phyloP scores from a whole-genome alignment of 768 basidiomycete genomes.

The Lepiota brunneoincarnata region DNA sequence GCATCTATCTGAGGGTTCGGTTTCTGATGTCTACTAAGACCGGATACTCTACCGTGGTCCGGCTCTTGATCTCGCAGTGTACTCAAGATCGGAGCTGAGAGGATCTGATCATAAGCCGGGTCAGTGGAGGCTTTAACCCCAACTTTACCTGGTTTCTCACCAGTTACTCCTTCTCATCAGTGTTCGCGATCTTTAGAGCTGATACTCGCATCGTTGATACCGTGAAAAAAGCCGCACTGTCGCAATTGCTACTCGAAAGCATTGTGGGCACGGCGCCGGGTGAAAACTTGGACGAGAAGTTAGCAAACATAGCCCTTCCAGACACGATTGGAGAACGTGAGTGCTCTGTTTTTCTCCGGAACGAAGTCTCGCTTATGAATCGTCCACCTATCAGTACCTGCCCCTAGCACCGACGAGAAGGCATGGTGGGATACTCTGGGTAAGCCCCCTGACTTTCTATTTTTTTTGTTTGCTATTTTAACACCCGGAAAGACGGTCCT shows the following conservation, averaged over 20 bases:
- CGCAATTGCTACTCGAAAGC: slow-evolving; percentile 63
- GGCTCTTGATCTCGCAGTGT: slow-evolving; percentile 69
- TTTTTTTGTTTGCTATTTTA: not conserved
- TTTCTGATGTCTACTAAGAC: slow-evolving; percentile 48
- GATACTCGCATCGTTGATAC: slow-evolving; percentile 79
- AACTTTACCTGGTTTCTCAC: not conserved
- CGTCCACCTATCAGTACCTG: slow-evolving; percentile 56
- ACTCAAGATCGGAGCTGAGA: slow-evolving; percentile 80
- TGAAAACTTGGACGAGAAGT: slow-evolving; percentile 69
- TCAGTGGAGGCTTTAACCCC: slow-evolving; percentile 23
- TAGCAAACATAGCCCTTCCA: slow-evolving; percentile 55
- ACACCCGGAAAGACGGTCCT: slow-evolving; percentile 45
- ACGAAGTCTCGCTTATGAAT: slow-evolving; percentile 6
- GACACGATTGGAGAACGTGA: slow-evolving; percentile 41
- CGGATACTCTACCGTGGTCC: slow-evolving; percentile 85
- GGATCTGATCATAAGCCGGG: slow-evolving; percentile 98
- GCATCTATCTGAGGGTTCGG: not conserved
- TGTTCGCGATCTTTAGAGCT: slow-evolving; percentile 81
- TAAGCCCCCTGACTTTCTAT: slow-evolving; percentile 24
- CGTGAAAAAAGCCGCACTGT: slow-evolving; percentile 67
- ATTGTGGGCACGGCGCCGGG: slow-evolving; percentile 61
- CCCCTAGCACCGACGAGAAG: slow-evolving; percentile 73
- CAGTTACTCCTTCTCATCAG: slow-evolving; percentile 34
- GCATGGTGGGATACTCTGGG: slow-evolving; percentile 82
- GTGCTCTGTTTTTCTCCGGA: slow-evolving; percentile 20